Conservation (phyloP, 176 grass and related monocot species). For the Aegilops speltoides region DNA sequence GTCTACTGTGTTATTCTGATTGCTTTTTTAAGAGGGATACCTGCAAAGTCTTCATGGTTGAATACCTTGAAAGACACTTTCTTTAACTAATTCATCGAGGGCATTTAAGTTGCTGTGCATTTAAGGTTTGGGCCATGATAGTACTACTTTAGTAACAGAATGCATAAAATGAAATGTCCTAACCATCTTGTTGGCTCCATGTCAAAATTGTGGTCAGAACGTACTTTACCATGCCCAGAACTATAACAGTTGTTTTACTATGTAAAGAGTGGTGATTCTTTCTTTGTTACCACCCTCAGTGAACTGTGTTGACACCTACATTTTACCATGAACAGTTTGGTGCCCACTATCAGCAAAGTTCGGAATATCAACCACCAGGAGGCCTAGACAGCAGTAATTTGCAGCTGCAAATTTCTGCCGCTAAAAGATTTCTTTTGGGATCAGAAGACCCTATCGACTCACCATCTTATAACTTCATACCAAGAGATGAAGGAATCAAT, state of each 20-base stretch:
- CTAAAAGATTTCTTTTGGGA: conserved; percentile 83
- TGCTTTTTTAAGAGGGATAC: background rate
- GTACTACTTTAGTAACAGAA: background rate
- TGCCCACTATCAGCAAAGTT: conserved; percentile 38
- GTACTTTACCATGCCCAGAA: background rate
- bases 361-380: conserved; percentile 41
- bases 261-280: conserved; percentile 14
- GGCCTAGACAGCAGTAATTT: conserved; percentile 53
- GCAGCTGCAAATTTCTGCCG: conserved; percentile 63
- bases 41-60: background rate
- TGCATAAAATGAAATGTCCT: background rate
- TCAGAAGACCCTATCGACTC: conserved; percentile 60
- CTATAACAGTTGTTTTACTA: conserved; percentile 3
- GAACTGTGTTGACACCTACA: conserved; percentile 30
- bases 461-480: conserved; percentile 42
- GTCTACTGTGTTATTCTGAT: background rate
- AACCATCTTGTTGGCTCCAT: conserved; percentile 15
- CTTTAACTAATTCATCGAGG: conserved; percentile 1
- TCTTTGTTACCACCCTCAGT: conserved; percentile 18
- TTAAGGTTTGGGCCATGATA: background rate
- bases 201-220: background rate
- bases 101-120: conserved; percentile 2
- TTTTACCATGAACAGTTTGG: conserved; percentile 44
- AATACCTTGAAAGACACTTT: conserved; percentile 10
- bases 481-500: conserved; percentile 26